A percentile compares a stretch with the other conserved stretches of the same genome.
Evolutionary conservation across 371 early-diverging fungal genomes (phyloP).

Genomic region (Mucor plumbeus): DNA sequence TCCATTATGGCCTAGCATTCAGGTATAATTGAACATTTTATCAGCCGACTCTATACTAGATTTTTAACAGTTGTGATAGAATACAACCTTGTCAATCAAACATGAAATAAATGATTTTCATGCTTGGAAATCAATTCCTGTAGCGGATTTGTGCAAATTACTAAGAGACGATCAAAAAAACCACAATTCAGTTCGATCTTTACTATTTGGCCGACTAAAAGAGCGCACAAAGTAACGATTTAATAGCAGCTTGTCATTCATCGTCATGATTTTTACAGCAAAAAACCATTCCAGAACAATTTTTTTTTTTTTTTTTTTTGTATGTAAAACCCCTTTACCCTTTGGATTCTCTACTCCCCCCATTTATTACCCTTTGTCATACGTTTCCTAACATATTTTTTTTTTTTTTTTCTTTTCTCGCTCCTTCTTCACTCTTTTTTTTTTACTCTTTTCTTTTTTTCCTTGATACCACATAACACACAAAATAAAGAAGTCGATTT

Average conservation of each 20-base stretch:
- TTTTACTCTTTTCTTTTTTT: neutral
- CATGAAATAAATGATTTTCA: conserved; percentile 43
- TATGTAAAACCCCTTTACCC: neutral
- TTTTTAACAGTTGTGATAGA: conserved; percentile 13
- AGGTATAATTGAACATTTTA: conserved; percentile 14
- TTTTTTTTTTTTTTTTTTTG: too few species aligned
- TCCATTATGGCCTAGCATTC: conserved; percentile 34
- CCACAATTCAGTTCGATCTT: conserved; percentile 14
- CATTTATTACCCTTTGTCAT: neutral
- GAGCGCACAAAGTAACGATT: neutral
- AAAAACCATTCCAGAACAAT: conserved; percentile 3
- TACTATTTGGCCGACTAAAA: conserved; percentile 19
- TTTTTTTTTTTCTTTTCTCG: neutral
- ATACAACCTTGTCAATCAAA: conserved; percentile 29
- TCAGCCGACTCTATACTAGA: neutral
- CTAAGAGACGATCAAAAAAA: conserved; percentile 33
- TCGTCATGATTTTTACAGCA: neutral
- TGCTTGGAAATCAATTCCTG: conserved; percentile 41
- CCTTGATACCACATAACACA: neutral
- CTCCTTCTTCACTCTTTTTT: neutral
- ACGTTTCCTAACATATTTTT: neutral
- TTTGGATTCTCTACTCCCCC: neutral
- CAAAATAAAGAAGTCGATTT: neutral
- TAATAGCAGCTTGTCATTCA: conserved; percentile 2
- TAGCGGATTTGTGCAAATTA: conserved; percentile 30